Percentiles rank a stretch among this genome's conserved stretches.
Conservation (phyloP, 495 filamentous ascomycete genomes). For the Podospora tetraspora region DNA sequence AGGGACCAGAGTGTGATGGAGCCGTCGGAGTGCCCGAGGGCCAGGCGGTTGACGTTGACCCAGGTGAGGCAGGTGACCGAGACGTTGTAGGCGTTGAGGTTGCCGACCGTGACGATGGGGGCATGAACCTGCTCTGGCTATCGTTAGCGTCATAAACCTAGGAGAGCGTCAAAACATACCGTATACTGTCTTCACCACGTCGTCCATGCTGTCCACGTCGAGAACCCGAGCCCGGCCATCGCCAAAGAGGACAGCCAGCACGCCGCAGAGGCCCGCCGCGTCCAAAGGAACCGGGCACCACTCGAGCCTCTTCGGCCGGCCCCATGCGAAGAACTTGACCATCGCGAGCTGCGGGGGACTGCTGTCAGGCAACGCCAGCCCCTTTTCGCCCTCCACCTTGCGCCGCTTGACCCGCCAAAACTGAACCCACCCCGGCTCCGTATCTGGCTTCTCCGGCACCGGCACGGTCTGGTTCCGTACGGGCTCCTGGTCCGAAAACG, state of each 20-base stretch:
- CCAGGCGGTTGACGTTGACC: constrained; percentile 45
- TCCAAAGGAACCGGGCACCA: constrained; percentile 42
- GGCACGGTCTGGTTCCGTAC: constrained; percentile 18
- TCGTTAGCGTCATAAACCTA: constrained; percentile 14
- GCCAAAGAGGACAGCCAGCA: constrained; percentile 38
- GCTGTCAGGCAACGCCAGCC: constrained; percentile 18
- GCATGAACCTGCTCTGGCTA: constrained; percentile 35
- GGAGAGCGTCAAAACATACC: constrained; percentile 24
- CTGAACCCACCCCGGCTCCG: constrained; percentile 34
- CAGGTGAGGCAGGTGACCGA: constrained; percentile 45
- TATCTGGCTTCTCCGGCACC: constrained; percentile 18
- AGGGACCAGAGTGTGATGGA: constrained; percentile 47
- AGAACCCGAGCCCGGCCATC: constrained; percentile 42
- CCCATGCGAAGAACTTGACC: constrained; percentile 37
- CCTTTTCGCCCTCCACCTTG: constrained; percentile 11
- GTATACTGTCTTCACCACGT: constrained; percentile 25
- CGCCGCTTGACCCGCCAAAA: constrained; percentile 37
- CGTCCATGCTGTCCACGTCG: constrained; percentile 27
- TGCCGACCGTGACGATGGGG: constrained; percentile 37
- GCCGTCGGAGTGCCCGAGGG: constrained; percentile 43
- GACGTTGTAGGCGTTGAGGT: constrained; percentile 37
- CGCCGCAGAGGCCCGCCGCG: constrained; percentile 19
- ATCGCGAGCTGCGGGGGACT: constrained; percentile 26
- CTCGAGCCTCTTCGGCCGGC: constrained; percentile 37
- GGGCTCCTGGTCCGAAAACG: constrained; percentile 38